Percentiles rank a stretch among this genome's conserved stretches.
Conservation (phyloP, 345 rosid species). For the Capsella bursapastoris region DNA sequence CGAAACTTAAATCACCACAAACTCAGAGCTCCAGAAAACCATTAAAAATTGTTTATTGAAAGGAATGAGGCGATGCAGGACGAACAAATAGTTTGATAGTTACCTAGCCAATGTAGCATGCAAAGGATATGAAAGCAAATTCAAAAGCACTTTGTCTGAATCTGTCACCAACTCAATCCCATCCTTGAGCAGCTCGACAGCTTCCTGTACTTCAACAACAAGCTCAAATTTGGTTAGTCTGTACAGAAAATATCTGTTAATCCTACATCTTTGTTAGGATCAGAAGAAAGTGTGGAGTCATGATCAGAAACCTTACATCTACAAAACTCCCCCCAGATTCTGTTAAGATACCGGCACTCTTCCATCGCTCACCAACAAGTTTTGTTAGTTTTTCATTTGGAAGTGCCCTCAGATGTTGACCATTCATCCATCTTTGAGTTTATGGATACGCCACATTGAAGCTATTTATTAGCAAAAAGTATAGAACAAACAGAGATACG, state of each 20-base stretch:
- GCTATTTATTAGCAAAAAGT: conserved; percentile 21
- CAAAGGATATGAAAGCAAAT: conserved; percentile 86
- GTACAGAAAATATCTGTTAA: not conserved
- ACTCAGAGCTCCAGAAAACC: not conserved
- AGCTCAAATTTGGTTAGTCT: conserved; percentile 24
- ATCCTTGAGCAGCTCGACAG: conserved; percentile 85
- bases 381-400: conserved; percentile 64
- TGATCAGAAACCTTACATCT: conserved; percentile 56
- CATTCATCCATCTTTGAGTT: conserved; percentile 93
- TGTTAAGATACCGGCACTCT: conserved; percentile 60
- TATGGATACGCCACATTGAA: conserved; percentile 19
- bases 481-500: conserved; percentile 20
- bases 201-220: conserved; percentile 67
- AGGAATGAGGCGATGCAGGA: not conserved
- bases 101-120: conserved; percentile 71
- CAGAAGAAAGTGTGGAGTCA: conserved; percentile 10
- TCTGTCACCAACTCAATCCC: conserved; percentile 93
- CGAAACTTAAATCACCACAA: conserved; percentile 27
- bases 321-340: conserved; percentile 70
- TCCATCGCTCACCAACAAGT: conserved; percentile 90
- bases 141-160: conserved; percentile 76
- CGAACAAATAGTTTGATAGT: conserved; percentile 34
- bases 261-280: not conserved
- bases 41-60: not conserved
- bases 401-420: conserved; percentile 77